These are phyloP conservation scores for Inga laurina DNA, from an alignment of 306 rosid species.

Conservation along the genomic window DNA sequence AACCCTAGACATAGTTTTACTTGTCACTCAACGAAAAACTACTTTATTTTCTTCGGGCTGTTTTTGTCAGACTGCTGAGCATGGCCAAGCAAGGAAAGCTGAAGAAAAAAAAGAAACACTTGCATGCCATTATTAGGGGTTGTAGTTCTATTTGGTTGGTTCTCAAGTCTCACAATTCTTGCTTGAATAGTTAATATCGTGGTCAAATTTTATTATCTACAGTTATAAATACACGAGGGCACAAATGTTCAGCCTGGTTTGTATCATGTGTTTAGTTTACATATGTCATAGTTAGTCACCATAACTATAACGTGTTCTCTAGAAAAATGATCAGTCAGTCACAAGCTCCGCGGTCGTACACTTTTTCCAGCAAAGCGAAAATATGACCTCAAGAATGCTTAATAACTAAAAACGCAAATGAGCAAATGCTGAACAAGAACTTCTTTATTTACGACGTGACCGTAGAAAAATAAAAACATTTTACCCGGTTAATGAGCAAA, in stretches of 20 bases:
- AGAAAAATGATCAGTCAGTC: neutral
- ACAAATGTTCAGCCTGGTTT: neutral
- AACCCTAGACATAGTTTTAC: slow-evolving; percentile 33
- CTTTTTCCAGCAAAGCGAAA: neutral
- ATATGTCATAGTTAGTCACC: neutral
- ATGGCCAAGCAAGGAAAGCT: slow-evolving; percentile 5
- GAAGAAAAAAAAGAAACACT: neutral
- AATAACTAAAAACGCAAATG: neutral
- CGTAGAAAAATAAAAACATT: neutral
- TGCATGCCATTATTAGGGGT: neutral
- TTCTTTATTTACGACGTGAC: no score
- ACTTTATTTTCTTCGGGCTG: slow-evolving; percentile 27
- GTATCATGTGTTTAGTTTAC: neutral
- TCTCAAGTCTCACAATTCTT: neutral
- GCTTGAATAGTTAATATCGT: neutral
- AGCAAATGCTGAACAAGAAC: no score
- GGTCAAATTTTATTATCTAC: neutral
- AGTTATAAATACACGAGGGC: neutral
- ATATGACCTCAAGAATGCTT: neutral
- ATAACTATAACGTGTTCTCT: neutral
- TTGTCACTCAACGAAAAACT: slow-evolving; percentile 38
- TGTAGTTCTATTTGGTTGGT: neutral
- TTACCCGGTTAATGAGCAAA: neutral
- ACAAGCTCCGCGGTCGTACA: neutral
- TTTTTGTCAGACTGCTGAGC: slow-evolving; percentile 8